Percentiles rank a stretch among this genome's conserved stretches.
Evolutionary conservation across 306 rosid species (phyloP).

Genomic region (Myrica gale): DNA sequence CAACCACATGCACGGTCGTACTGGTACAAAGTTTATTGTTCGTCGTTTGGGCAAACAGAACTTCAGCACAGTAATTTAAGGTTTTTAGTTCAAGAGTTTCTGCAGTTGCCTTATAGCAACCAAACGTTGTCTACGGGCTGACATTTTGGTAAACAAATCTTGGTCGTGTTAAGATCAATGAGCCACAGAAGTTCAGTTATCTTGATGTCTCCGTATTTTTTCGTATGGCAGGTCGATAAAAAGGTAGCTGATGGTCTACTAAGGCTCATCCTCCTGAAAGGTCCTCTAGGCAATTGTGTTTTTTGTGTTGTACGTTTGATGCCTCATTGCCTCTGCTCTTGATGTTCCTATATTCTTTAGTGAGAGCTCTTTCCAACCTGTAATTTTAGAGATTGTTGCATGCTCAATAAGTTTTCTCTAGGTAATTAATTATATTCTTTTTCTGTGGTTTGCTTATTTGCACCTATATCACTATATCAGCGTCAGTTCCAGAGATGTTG

Average conservation of each 20-base stretch:
- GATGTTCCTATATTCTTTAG: slow-evolving; percentile 13
- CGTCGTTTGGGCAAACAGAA: too few relatives aligned
- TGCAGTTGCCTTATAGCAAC: too few relatives aligned
- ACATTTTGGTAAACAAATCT: background rate
- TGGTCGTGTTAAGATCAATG: background rate
- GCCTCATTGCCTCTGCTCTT: background rate
- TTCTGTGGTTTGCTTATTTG: background rate
- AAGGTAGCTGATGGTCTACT: slow-evolving; percentile 94
- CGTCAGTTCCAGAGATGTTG: background rate
- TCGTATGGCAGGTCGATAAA: slow-evolving; percentile 73
- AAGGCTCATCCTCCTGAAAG: slow-evolving; percentile 82
- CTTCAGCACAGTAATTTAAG: too few relatives aligned
- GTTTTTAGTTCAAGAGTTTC: too few relatives aligned
- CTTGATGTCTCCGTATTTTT: slow-evolving; percentile 22
- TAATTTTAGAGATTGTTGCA: slow-evolving; percentile 37
- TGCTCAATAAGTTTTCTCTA: slow-evolving; percentile 31
- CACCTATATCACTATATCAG: background rate
- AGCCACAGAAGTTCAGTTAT: background rate
- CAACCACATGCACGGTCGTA: too few relatives aligned
- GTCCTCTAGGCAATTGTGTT: slow-evolving; percentile 86
- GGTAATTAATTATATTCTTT: slow-evolving; percentile 6
- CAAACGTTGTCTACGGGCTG: background rate
- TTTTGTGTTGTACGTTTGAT: slow-evolving; percentile 23
- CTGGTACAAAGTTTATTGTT: too few relatives aligned
- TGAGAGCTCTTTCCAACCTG: slow-evolving; percentile 29